Base-by-base conservation (phyloP, 2,329 filamentous ascomycete genomes). In the Chaetomiaceae sp. region DNA sequence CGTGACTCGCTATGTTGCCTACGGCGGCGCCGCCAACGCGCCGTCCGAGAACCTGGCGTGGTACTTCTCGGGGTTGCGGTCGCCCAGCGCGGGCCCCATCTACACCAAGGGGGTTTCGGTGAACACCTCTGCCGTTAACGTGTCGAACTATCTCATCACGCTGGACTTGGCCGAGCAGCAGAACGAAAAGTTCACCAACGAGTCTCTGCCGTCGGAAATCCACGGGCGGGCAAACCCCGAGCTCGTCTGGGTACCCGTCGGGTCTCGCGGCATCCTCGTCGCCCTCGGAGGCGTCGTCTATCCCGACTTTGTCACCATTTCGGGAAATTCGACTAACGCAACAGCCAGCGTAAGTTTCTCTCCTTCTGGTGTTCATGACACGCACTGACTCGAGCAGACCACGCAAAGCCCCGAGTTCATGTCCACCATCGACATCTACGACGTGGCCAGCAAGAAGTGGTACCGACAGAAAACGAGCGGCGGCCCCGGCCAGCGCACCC, bases 221-320 rank as follows among this genome's bases (percentile, higher is more conserved):
- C 67, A 71, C 4, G 78, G 78, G 1, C 78, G 87, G 15, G 82
- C 83, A 4, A 83, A 80, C 59, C 76, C 84, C 0, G 84, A 87
- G 54, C 71, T 87, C 1, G 83, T 87, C 1, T 90, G 86, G 85
- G 78, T 95, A 1, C 90, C 90, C 1, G 88, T 91, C 40, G 88
- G 89, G 3, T 72, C 79, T 15, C 75, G 90, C 61, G 90, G 90
- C 1, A 84, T 94, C 40, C 74, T 95, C 8, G 77, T 95, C 1
- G 87, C 87, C 3, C 72, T 95, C 0, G 89, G 88, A 6, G 90
- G 90, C 12, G 89, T 89, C 2, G 81, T 76, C 0, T 75, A 81
- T 64, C 83, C 84, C 0, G 72, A 79, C 22, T 84, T 76, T 51
- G 63, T 60, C 8, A 67, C 57, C 19, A 6, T 43, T 2, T 49